Conservation (phyloP, 225 moss, liverwort and hornwort species). For the Physcomitrellopsis africana region DNA sequence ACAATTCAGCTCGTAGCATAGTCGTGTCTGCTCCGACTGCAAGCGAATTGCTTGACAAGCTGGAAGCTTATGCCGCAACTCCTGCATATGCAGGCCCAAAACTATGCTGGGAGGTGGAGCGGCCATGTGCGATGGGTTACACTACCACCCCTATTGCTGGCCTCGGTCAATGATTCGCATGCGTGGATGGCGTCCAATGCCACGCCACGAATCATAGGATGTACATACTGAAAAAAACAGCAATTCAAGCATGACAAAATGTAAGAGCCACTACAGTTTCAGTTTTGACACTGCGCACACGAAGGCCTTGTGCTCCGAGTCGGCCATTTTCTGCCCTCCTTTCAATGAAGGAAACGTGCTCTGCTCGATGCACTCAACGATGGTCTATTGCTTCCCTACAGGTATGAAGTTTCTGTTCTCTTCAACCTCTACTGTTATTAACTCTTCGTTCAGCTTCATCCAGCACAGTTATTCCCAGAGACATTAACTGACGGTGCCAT, state of each 20-base stretch:
- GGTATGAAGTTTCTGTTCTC: not conserved
- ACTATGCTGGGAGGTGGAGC: slow-evolving; percentile 52
- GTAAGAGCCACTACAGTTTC: slow-evolving; percentile 1
- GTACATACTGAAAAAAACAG: slow-evolving; percentile 12
- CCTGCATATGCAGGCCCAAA: slow-evolving; percentile 31
- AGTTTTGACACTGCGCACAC: slow-evolving; percentile 32
- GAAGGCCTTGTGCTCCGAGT: slow-evolving; percentile 20
- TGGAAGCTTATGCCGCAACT: slow-evolving; percentile 56
- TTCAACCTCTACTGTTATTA: no score
- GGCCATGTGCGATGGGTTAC: slow-evolving; percentile 38
- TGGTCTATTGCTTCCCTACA: not conserved
- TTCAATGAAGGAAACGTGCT: slow-evolving; percentile 14
- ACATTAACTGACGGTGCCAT: not conserved
- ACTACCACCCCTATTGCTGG: slow-evolving; percentile 36
- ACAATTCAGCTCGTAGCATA: slow-evolving; percentile 69
- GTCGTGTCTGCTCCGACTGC: slow-evolving; percentile 86
- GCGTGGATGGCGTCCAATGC: not conserved
- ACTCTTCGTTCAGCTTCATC: no score
- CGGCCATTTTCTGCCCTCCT: slow-evolving; percentile 31
- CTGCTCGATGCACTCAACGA: not conserved
- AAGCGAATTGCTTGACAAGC: slow-evolving; percentile 78
- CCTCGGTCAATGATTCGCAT: slow-evolving; percentile 31
- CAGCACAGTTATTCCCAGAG: not conserved
- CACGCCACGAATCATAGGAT: slow-evolving; percentile 3
- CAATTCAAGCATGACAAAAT: not conserved